Conservation (phyloP, 1,284 basidiomycete genomes). For the Albatrellus sp. region DNA sequence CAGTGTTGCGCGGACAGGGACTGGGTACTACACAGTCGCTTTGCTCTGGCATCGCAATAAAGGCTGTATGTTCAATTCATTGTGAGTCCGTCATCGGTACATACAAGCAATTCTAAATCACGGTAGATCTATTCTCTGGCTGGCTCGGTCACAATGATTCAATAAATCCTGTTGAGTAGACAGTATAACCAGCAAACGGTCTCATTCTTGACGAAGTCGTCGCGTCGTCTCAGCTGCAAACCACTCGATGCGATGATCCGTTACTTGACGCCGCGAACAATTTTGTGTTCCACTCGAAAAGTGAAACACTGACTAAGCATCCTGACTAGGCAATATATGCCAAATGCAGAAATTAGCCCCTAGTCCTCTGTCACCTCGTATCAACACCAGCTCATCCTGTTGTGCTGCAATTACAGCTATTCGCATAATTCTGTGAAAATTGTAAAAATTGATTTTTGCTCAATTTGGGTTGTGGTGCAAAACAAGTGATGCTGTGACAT, state of each 20-base stretch:
- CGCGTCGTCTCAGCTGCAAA: slow-evolving; percentile 16
- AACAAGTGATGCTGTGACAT: too few species aligned
- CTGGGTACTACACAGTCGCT: slow-evolving; percentile 19
- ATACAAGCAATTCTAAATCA: slow-evolving; percentile 32
- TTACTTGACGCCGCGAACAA: slow-evolving; percentile 25
- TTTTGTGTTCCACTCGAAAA: too few species aligned
- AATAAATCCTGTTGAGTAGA: slow-evolving; percentile 28
- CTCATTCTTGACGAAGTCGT: slow-evolving; percentile 16
- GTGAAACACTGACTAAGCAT: too few species aligned
- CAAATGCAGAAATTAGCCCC: too few species aligned
- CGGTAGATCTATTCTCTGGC: slow-evolving; percentile 42
- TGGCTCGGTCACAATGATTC: slow-evolving; percentile 32
- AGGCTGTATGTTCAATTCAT: slow-evolving; percentile 30
- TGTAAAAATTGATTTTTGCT: too few species aligned
- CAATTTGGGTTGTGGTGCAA: too few species aligned
- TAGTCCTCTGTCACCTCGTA: too few species aligned
- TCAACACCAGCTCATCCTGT: too few species aligned
- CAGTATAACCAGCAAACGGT: slow-evolving; percentile 33
- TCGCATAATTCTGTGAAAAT: too few species aligned
- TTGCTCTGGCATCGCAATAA: slow-evolving; percentile 39
- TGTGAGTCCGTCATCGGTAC: slow-evolving; percentile 45
- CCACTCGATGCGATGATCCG: slow-evolving; percentile 32
- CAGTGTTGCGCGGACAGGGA: slow-evolving; percentile 17
- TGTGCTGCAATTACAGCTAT: too few species aligned
- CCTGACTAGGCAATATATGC: too few species aligned